Evolutionary conservation across 306 rosid species (phyloP).

Genomic region (Cicer cuneatum): DNA sequence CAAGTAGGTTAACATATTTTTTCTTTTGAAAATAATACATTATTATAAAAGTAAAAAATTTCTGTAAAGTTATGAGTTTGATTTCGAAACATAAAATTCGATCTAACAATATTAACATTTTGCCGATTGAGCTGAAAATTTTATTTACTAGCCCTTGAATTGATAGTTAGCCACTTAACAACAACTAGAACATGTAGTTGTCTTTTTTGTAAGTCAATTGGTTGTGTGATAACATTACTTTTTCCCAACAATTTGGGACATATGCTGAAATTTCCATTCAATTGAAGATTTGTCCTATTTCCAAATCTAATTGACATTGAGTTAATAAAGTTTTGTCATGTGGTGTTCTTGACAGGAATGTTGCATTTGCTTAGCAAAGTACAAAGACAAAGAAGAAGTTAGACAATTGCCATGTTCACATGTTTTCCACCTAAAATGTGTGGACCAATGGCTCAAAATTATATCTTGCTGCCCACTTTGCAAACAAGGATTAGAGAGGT

Average conservation of each 20-base stretch:
- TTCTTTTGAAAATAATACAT: too few species aligned
- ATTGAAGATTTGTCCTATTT: slow-evolving; percentile 17
- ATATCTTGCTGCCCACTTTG: slow-evolving; percentile 92
- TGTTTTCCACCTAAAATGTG: slow-evolving; percentile 84
- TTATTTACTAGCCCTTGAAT: background rate
- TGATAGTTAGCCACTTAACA: background rate
- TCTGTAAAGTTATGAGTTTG: too few species aligned
- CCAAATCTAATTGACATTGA: background rate
- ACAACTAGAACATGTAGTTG: slow-evolving; percentile 11
- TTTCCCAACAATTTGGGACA: background rate
- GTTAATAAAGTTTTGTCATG: slow-evolving; percentile 32
- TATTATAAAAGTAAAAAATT: too few species aligned
- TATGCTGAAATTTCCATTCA: background rate
- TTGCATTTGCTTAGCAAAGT: slow-evolving; percentile 87
- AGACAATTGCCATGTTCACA: slow-evolving; percentile 86
- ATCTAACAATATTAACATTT: too few species aligned
- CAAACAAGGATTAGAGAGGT: slow-evolving; percentile 79
- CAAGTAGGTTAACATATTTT: too few species aligned
- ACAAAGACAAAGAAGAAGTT: slow-evolving; percentile 82
- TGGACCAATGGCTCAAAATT: slow-evolving; percentile 90
- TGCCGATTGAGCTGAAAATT: background rate
- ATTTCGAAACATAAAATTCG: too few species aligned
- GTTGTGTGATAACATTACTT: background rate
- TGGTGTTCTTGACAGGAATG: slow-evolving; percentile 69
- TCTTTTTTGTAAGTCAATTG: background rate